Evolutionary conservation across 2,329 filamentous ascomycete genomes (phyloP).

Genomic region (Aspergillus pseudoviridinutans): DNA sequence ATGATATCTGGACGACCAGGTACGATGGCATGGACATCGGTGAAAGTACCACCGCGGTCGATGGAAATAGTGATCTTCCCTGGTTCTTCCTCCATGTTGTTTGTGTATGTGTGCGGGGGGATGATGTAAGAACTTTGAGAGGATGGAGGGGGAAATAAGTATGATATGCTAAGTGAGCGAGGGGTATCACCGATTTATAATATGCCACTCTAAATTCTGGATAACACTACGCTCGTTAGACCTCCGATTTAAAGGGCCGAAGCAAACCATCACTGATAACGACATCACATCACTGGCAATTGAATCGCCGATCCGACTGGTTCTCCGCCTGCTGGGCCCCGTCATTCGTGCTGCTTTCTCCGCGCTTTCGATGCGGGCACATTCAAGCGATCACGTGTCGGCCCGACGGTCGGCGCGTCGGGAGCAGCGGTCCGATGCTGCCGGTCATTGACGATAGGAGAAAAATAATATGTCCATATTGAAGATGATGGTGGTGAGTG

Average conservation of each 20-base stretch:
- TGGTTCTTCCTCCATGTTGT: constrained; percentile 22
- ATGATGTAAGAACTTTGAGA: neutral
- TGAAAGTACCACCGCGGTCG: constrained; percentile 41
- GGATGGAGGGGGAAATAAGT: neutral
- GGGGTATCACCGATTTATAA: constrained; percentile 12
- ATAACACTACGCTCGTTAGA: neutral
- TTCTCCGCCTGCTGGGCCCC: constrained; percentile 1
- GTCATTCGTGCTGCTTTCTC: neutral
- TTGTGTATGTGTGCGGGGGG: neutral
- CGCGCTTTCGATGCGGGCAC: neutral
- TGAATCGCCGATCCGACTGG: constrained; percentile 2
- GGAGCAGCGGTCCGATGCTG: constrained; percentile 19
- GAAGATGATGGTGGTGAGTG: neutral
- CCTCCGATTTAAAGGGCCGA: neutral
- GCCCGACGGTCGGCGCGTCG: constrained; percentile 18
- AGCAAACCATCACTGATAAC: neutral
- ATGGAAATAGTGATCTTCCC: constrained; percentile 36
- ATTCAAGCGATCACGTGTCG: constrained; percentile 24
- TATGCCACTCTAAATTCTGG: neutral
- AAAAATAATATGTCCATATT: neutral
- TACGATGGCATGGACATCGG: constrained; percentile 36
- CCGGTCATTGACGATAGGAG: neutral
- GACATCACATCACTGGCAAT: neutral
- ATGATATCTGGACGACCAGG: constrained; percentile 36
- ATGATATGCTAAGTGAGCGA: neutral